Evolutionary conservation across 2,329 filamentous ascomycete species (phyloP).

Genomic region (Alternaria sp.): DNA sequence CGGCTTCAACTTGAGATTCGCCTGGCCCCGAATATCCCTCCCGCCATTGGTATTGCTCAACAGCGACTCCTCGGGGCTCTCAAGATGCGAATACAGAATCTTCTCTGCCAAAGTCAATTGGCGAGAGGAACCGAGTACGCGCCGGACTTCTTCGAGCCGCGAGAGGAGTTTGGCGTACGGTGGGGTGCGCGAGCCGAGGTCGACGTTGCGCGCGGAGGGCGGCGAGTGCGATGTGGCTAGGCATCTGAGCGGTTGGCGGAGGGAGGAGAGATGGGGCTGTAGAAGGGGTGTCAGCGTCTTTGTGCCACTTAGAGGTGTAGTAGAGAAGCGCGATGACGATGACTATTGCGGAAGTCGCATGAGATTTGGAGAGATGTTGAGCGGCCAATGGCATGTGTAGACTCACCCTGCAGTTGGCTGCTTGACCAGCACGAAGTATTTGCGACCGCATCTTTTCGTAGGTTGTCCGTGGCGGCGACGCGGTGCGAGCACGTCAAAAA

Average conservation of each 20-base stretch:
- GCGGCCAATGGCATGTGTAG: not conserved
- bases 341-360: not conserved
- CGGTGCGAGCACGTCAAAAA: slow-evolving; percentile 20
- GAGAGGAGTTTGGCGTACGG: slow-evolving; percentile 83
- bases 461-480: slow-evolving; percentile 22
- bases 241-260: slow-evolving; percentile 29
- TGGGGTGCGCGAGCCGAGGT: slow-evolving; percentile 66
- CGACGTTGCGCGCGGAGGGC: slow-evolving; percentile 35
- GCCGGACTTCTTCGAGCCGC: slow-evolving; percentile 76
- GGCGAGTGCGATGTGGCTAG: slow-evolving; percentile 43
- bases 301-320: not conserved
- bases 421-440: slow-evolving; percentile 38
- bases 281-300: slow-evolving; percentile 2
- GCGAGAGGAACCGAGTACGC: slow-evolving; percentile 69
- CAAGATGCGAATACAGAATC: slow-evolving; percentile 95
- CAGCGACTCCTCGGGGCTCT: slow-evolving; percentile 87
- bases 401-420: slow-evolving; percentile 43
- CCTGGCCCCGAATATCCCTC: slow-evolving; percentile 79
- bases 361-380: not conserved
- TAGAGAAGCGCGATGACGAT: not conserved
- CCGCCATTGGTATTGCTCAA: slow-evolving; percentile 84
- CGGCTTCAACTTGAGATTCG: slow-evolving; percentile 95
- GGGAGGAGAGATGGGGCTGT: slow-evolving; percentile 34
- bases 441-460: slow-evolving; percentile 45
- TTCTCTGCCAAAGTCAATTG: slow-evolving; percentile 92